Conservation (phyloP, 2,329 filamentous ascomycete genomes). For the Penicillium paneum region DNA sequence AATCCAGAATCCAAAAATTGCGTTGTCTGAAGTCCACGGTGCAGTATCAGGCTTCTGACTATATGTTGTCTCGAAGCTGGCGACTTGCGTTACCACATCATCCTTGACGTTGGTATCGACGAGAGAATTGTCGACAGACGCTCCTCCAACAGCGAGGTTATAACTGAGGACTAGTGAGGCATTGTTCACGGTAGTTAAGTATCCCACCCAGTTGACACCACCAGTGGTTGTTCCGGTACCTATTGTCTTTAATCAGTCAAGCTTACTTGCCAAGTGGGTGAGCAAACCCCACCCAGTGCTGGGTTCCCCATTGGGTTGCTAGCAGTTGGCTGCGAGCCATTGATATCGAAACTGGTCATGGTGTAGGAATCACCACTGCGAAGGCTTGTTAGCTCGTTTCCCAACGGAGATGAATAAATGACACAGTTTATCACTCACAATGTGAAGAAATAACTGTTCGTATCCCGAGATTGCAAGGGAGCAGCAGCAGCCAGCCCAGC, state of each 20-base stretch:
- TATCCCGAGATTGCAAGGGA: constrained; percentile 12
- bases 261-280: neutral
- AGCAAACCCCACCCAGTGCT: constrained; percentile 23
- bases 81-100: constrained; percentile 50
- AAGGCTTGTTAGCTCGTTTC: neutral
- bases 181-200: constrained; percentile 50
- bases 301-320: constrained; percentile 63
- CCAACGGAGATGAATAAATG: no score
- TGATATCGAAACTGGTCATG: constrained; percentile 57
- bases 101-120: constrained; percentile 50
- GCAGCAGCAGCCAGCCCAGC: constrained; percentile 17
- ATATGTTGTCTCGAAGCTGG: constrained; percentile 44
- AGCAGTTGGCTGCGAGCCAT: constrained; percentile 50
- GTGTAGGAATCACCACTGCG: constrained; percentile 59
- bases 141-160: constrained; percentile 56
- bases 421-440: constrained; percentile 32
- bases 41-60: constrained; percentile 29
- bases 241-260: constrained; percentile 27
- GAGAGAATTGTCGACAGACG: constrained; percentile 52
- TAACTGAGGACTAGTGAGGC: constrained; percentile 49
- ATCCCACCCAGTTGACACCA: constrained; percentile 54
- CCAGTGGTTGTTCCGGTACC: constrained; percentile 50
- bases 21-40: constrained; percentile 26
- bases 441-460: constrained; percentile 40
- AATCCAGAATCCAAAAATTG: constrained; percentile 36